Base-by-base conservation (phyloP, 2,329 filamentous ascomycete genomes). In the Talaromyces sp. region DNA sequence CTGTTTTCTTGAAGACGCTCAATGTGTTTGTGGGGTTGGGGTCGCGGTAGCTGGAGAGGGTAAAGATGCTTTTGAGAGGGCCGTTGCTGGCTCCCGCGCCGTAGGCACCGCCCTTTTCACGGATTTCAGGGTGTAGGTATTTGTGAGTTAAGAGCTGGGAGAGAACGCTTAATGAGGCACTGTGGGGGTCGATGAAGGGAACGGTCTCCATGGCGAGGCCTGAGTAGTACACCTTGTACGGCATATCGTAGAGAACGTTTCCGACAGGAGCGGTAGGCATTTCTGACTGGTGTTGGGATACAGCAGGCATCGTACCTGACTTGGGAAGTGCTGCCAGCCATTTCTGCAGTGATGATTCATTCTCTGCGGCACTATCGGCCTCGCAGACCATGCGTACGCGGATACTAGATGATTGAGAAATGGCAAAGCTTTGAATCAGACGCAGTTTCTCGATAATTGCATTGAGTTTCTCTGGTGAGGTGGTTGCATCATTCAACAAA, bases 211-310 rank as follows among this genome's bases (percentile, higher is more conserved):
- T 80, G 19, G 92, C 90, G 53, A 95, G 84, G 17, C 89, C 91
- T 7, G 94, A 92, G 75, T 98, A 98, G 76, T 96, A 97, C 38
- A 99, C 95, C 79, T 99, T 95, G 79, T 97, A 99, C 0, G 95
- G 95, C 19, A 99, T 84, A 27, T 94, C 90, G 79, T 96, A 98
- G 79, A 98, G 96, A 0, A 92, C 89, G 76, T 93, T 95, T 69
- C 77, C 74, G 11, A 17, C 31, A 62, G 81, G 79, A 29, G 47
- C 13, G 15, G 22, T 40, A 8, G 56, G 25, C 17, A 59, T 47
- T 10, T 78, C 78, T 40, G 77, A 76, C 58, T 75, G 74, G n/a
- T 68, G 60, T 56, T 73, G 65, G 10, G 71, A 60, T 10, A 70
- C 63, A 2, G 70, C 61, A 67, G 84, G 79, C 1, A 78, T 75